phyloP scores from a whole-genome alignment of 2,329 filamentous ascomycete species.

The Monosporascus sp. region DNA sequence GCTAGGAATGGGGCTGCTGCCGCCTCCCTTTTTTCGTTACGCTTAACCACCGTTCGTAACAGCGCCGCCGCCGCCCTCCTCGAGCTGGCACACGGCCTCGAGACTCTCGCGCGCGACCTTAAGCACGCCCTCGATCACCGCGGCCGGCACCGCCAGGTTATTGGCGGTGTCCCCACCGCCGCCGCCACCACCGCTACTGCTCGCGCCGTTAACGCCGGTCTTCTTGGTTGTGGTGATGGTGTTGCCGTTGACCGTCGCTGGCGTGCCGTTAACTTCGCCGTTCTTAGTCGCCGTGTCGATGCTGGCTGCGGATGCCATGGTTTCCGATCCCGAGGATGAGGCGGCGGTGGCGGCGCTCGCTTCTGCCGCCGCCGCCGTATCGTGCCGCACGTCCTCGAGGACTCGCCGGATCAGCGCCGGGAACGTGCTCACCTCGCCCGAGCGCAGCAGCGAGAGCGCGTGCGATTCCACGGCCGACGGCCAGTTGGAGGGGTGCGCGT shows the following conservation, averaged over 20 bases:
- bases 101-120: conserved; percentile 54
- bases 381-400: conserved; percentile 55
- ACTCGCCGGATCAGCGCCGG: conserved; percentile 56
- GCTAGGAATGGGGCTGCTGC: not conserved
- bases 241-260: conserved; percentile 24
- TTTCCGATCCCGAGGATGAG: conserved; percentile 10
- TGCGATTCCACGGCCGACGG: conserved; percentile 55
- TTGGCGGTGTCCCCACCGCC: conserved; percentile 22
- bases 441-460: conserved; percentile 55
- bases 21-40: not conserved
- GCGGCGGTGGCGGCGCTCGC: conserved; percentile 15
- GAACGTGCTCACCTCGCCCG: conserved; percentile 54
- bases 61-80: conserved; percentile 17
- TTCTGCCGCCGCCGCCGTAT: conserved; percentile 33
- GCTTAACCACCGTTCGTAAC: not conserved
- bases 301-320: conserved; percentile 18
- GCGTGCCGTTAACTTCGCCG: conserved; percentile 23
- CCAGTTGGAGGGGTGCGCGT: conserved; percentile 58
- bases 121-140: conserved; percentile 59
- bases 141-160: conserved; percentile 51
- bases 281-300: conserved; percentile 4
- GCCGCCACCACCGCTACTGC: not conserved
- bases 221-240: conserved; percentile 16
- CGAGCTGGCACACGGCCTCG: conserved; percentile 43
- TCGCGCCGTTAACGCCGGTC: conserved; percentile 12